Conservation (phyloP, 805 yeast species). For the Candida cerambycidarum region DNA sequence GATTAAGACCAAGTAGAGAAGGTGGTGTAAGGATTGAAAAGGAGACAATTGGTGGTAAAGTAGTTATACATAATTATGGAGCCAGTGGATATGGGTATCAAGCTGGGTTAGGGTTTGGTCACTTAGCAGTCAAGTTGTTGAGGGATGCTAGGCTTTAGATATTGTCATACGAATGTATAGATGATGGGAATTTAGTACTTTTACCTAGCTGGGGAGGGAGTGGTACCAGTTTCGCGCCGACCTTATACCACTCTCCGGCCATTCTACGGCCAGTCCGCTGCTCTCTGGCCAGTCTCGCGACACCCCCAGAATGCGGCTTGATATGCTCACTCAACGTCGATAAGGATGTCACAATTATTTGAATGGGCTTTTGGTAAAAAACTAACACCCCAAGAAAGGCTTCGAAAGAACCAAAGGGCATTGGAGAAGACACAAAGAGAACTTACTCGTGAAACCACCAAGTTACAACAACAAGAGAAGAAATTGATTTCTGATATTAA, state of each 20-base stretch:
- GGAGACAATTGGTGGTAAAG: slow-evolving; percentile 34
- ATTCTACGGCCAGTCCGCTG: no score
- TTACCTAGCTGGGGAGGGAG: no score
- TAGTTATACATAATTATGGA: slow-evolving; percentile 56
- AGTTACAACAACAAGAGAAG: slow-evolving; percentile 90
- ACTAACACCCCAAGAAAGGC: slow-evolving; percentile 90
- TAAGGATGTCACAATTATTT: slow-evolving; percentile 40
- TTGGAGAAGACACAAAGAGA: slow-evolving; percentile 94
- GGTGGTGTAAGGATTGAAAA: slow-evolving; percentile 75
- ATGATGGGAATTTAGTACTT: no score
- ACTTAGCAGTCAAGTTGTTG: slow-evolving; percentile 42
- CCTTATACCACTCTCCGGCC: no score
- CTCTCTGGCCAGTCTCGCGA: no score
- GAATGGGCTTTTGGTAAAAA: slow-evolving; percentile 97
- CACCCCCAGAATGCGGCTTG: neutral
- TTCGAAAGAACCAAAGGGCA: slow-evolving; percentile 93
- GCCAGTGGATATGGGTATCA: slow-evolving; percentile 11
- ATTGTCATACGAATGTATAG: no score
- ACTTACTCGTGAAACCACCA: slow-evolving; percentile 79
- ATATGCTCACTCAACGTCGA: neutral
- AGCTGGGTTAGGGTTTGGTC: slow-evolving; percentile 64
- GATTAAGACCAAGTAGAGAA: slow-evolving; percentile 71
- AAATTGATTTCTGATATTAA: slow-evolving; percentile 82
- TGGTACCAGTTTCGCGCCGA: no score
- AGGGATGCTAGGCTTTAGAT: slow-evolving; percentile 7